A percentile compares a stretch with the other conserved stretches of the same genome.
Conservation (phyloP, 2,329 filamentous ascomycete species). For the Neofusicoccum ribis region DNA sequence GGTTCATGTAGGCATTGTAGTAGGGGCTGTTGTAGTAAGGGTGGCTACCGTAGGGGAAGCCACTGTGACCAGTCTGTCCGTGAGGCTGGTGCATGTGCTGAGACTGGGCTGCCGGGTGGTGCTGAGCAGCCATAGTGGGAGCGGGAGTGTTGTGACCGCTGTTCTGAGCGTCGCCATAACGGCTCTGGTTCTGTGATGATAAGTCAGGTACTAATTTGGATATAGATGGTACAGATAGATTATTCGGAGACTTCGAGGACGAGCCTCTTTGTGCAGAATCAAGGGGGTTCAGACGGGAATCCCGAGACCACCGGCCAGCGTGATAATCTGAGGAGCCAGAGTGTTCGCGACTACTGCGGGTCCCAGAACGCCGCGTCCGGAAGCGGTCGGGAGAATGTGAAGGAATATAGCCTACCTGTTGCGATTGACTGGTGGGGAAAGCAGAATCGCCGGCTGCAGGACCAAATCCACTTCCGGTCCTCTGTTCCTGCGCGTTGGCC, state of each 20-base stretch:
- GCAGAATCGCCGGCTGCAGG: conserved; percentile 58
- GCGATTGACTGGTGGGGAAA: conserved; percentile 63
- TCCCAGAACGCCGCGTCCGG: background rate
- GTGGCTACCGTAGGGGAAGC: conserved; percentile 47
- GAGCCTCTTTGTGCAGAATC: background rate
- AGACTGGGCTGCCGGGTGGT: conserved; percentile 49
- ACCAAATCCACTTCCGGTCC: conserved; percentile 75
- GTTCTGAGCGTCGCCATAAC: conserved; percentile 74
- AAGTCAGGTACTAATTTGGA: conserved; percentile 12
- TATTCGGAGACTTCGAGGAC: background rate
- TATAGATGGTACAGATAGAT: conserved; percentile 6
- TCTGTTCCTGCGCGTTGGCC: conserved; percentile 68
- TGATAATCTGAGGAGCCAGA: conserved; percentile 3
- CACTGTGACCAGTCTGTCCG: conserved; percentile 44
- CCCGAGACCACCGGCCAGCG: background rate
- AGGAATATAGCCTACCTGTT: conserved; percentile 46
- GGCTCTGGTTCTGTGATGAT: conserved; percentile 58
- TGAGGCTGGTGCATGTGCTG: conserved; percentile 53
- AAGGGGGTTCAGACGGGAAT: background rate
- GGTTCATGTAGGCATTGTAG: conserved; percentile 64
- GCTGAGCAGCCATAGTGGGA: conserved; percentile 63
- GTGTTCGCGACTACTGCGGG: background rate
- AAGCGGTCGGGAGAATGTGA: background rate
- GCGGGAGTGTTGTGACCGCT: conserved; percentile 92
- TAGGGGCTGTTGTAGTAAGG: conserved; percentile 63